These are phyloP conservation scores for Aspergillus sp. DNA, from an alignment of 2,329 filamentous ascomycete species.

Conservation along the genomic window DNA sequence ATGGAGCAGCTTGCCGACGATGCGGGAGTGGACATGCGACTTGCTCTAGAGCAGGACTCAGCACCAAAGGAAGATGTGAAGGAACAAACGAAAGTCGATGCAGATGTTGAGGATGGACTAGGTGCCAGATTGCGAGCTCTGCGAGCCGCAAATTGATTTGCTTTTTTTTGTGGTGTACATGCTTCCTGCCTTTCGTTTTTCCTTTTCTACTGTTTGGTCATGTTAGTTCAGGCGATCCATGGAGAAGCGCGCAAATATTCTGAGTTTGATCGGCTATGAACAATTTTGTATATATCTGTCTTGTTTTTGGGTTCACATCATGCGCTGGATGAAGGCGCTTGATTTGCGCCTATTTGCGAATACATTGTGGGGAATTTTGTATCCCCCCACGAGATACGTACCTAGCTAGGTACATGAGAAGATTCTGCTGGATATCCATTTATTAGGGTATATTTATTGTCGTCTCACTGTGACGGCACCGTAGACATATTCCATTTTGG, in stretches of 20 bases:
- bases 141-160: conserved; percentile 34
- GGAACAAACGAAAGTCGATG: conserved; percentile 37
- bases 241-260: background rate
- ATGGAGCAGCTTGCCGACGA: conserved; percentile 47
- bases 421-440: too few species aligned
- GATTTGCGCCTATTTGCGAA: too few species aligned
- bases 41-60: conserved; percentile 39
- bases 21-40: conserved; percentile 43
- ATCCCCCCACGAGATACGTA: too few species aligned
- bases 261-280: background rate
- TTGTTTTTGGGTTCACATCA: background rate
- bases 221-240: background rate
- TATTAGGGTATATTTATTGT: too few species aligned
- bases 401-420: too few species aligned
- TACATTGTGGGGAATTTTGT: too few species aligned
- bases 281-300: background rate
- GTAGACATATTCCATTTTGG: too few species aligned
- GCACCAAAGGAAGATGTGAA: conserved; percentile 43
- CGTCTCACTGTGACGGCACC: too few species aligned
- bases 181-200: background rate
- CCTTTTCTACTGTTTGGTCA: background rate
- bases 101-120: conserved; percentile 43
- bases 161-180: background rate
- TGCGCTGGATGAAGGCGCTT: background rate
- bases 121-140: conserved; percentile 42